Evolutionary conservation across 2,329 filamentous ascomycete species (phyloP), one percentile per base, ranked within the genome.

Genomic region (Escovopsis weberi): DNA sequence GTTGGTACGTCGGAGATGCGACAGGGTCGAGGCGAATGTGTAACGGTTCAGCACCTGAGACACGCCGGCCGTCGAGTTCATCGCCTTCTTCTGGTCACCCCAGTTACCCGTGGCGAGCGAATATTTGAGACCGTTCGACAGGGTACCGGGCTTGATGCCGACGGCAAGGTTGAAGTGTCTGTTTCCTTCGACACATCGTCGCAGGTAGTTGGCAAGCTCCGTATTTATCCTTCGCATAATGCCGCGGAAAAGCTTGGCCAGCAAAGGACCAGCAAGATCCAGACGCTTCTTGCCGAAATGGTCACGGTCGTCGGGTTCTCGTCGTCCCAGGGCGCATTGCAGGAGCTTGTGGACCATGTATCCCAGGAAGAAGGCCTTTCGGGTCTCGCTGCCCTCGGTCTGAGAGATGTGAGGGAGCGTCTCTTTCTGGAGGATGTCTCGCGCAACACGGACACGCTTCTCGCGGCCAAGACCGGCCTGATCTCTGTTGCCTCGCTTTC

Each of bases 21-120:
- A 98, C 37, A 98, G 66, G 0, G 89, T 96, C 35, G 93, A 98
- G 12, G 91, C 80, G 58, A 95, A 98, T 0, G 93, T 96, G 61
- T 96, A 98, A 59, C 91, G 79, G 68, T 95, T 98, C 56, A 98
- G 67, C 65, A 98, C 93, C 65, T 98, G 91, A 39, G 89, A 96
- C 38, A 98, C 91, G 72, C 91, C 93, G 38, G 91, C 91, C 50
- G 93, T 96, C 1, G 88, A 85, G 53, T 82, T 89, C 54, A 85
- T 84, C 18, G 91, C 88, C 69, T 96, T 98, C 74, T 96, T 98
- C 68, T 98, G 91, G 51, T 98, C 91, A 57, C 91, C 93, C 93
- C 91, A 98, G 65, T 98, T 98, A 51, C 91, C 91, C 12, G 91
- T 98, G 26, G 91, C 89, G 48, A 98, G 71, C 41, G 91, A 95